These are phyloP conservation scores for Diaporthe humulicola DNA, from an alignment of 2,329 filamentous ascomycete species.

Conservation along the genomic window DNA sequence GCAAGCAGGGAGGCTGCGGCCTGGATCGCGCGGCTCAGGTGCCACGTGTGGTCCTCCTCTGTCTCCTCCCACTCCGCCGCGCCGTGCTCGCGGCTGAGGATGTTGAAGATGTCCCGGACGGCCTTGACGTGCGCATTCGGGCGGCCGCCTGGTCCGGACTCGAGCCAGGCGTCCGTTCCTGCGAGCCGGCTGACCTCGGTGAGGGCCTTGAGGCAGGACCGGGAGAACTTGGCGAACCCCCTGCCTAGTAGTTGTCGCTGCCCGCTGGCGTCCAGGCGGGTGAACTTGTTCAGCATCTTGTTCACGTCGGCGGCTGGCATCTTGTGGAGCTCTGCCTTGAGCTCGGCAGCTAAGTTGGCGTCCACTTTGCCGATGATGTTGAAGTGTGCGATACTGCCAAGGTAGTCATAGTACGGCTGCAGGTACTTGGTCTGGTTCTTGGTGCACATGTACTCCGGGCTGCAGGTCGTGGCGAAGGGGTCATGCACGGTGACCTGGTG, in stretches of 20 bases:
- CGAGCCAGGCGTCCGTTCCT: neutral
- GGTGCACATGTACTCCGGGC: neutral
- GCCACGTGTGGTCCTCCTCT: constrained; percentile 8
- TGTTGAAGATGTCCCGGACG: constrained; percentile 6
- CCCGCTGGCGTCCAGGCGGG: neutral
- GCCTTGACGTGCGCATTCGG: neutral
- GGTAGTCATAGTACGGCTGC: neutral
- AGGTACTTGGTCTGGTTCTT: neutral
- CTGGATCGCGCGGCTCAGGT: constrained; percentile 1
- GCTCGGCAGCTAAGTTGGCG: neutral
- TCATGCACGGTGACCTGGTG: neutral
- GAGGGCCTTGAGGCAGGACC: neutral
- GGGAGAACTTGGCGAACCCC: neutral
- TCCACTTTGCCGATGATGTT: neutral
- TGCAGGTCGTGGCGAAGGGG: neutral
- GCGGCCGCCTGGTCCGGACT: neutral
- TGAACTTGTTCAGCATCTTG: neutral
- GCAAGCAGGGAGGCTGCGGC: neutral
- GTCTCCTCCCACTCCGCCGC: neutral
- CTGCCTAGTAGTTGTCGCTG: neutral
- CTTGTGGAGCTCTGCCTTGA: neutral
- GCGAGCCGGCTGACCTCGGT: neutral
- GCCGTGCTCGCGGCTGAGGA: constrained; percentile 3
- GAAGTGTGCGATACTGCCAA: neutral
- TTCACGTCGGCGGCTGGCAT: neutral